phyloP scores from a whole-genome alignment of 1,139 yeast species.

The Suhomyces coccinellae region DNA sequence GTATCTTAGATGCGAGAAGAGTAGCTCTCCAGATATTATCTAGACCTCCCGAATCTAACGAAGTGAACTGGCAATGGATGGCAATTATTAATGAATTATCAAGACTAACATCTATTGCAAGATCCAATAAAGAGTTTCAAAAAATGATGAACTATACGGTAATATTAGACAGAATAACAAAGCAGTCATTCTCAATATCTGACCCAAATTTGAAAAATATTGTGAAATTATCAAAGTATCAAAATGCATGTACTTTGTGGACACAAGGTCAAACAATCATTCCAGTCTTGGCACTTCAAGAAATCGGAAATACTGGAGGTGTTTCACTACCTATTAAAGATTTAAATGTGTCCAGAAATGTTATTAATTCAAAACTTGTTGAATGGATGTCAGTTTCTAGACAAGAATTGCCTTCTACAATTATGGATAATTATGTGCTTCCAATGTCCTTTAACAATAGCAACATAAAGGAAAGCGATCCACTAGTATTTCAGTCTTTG shows the following conservation, averaged over 20 bases:
- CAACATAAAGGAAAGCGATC: background rate
- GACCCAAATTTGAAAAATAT: constrained; percentile 12
- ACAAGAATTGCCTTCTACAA: constrained; percentile 60
- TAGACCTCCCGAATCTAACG: background rate
- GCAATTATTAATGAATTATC: constrained; percentile 42
- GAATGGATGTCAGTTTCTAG: constrained; percentile 73
- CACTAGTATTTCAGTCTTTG: constrained; percentile 50
- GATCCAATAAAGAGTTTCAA: constrained; percentile 40
- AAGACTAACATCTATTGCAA: constrained; percentile 41
- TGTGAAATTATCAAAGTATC: constrained; percentile 39
- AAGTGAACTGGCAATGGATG: constrained; percentile 18
- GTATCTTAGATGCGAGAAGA: constrained; percentile 42
- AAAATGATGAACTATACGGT: constrained; percentile 53
- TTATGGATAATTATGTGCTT: constrained; percentile 57
- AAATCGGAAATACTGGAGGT: constrained; percentile 19
- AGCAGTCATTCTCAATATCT: constrained; percentile 16
- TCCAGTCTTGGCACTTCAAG: constrained; percentile 54
- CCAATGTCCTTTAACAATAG: constrained; percentile 30
- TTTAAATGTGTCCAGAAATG: constrained; percentile 26
- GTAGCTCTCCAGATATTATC: constrained; percentile 31
- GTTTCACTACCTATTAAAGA: constrained; percentile 21
- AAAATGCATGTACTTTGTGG: constrained; percentile 62
- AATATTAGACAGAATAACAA: constrained; percentile 40
- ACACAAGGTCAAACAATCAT: constrained; percentile 50
- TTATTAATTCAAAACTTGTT: constrained; percentile 54